Percentiles rank a stretch among this genome's conserved stretches.
Conservation (phyloP, 1,139 yeast genomes). For the Scheffersomyces insectosa region DNA sequence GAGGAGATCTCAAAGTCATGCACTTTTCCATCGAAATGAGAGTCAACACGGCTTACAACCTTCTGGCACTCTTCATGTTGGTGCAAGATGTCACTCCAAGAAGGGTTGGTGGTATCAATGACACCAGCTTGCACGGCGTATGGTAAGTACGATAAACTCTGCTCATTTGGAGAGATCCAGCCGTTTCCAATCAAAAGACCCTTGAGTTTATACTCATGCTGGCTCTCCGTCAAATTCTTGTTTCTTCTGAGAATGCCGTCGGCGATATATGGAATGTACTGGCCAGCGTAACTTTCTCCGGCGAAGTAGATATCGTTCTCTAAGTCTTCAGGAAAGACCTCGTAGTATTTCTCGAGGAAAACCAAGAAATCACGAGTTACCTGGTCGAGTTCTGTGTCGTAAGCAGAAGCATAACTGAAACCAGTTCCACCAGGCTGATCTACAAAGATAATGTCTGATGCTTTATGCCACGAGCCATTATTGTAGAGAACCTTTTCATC, state of each 20-base stretch:
- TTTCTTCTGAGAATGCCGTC: constrained; percentile 56
- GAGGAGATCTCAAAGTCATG: constrained; percentile 34
- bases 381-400: constrained; percentile 58
- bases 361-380: constrained; percentile 61
- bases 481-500: constrained; percentile 52
- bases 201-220: constrained; percentile 44
- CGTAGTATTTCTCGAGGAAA: constrained; percentile 68
- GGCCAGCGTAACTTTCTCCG: constrained; percentile 98
- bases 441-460: constrained; percentile 76
- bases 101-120: constrained; percentile 40
- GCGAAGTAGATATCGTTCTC: constrained; percentile 72
- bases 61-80: constrained; percentile 68
- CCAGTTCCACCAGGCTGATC: constrained; percentile 98
- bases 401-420: constrained; percentile 62
- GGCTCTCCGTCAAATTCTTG: constrained; percentile 16
- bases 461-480: constrained; percentile 82
- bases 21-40: constrained; percentile 19
- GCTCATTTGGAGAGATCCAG: constrained; percentile 90
- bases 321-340: constrained; percentile 72
- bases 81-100: constrained; percentile 40
- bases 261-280: constrained; percentile 89
- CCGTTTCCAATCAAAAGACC: constrained; percentile 92
- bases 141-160: constrained; percentile 80
- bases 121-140: constrained; percentile 63
- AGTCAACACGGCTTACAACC: constrained; percentile 36